These are phyloP conservation scores for Fraxinus greggii DNA, from an alignment of 305 asterid species.

Conservation along the genomic window DNA sequence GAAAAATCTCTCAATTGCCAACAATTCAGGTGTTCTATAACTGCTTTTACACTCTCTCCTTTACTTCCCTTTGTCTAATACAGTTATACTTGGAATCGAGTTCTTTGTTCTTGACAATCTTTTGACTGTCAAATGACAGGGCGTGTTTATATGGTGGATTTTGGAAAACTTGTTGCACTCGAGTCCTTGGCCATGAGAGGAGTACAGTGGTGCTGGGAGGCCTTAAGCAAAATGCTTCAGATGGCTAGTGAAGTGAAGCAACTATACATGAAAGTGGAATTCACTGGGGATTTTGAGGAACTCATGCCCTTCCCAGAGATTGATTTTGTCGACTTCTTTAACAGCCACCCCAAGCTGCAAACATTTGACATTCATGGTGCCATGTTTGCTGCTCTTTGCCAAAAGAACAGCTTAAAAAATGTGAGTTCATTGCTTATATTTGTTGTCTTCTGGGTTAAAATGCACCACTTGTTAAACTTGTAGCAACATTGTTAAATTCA, in stretches of 20 bases:
- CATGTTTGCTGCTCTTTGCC: constrained; percentile 96
- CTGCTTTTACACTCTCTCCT: not conserved
- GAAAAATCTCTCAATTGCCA: constrained; percentile 65
- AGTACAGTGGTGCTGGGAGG: constrained; percentile 95
- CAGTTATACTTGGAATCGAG: not conserved
- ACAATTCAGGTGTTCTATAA: constrained; percentile 57
- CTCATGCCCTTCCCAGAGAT: constrained; percentile 86
- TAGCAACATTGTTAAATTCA: not conserved
- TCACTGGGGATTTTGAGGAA: constrained; percentile 72
- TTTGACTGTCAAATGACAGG: constrained; percentile 44
- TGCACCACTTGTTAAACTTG: not conserved
- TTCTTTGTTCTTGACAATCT: not conserved
- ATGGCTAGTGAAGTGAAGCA: constrained; percentile 88
- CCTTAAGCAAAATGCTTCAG: constrained; percentile 65
- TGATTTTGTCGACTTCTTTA: constrained; percentile 86
- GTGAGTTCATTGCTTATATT: constrained; percentile 41
- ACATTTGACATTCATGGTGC: constrained; percentile 91
- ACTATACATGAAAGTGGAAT: constrained; percentile 91
- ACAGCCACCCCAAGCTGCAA: constrained; percentile 75
- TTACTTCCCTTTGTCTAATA: constrained; percentile 5
- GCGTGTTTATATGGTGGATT: constrained; percentile 61
- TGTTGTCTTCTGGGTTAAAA: not conserved
- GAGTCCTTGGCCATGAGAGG: constrained; percentile 82
- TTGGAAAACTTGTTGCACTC: constrained; percentile 73
- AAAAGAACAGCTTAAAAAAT: constrained; percentile 83